Evolutionary conservation across 2,329 filamentous ascomycete genomes (phyloP).

Genomic region (Thielaviopsis musarum): DNA sequence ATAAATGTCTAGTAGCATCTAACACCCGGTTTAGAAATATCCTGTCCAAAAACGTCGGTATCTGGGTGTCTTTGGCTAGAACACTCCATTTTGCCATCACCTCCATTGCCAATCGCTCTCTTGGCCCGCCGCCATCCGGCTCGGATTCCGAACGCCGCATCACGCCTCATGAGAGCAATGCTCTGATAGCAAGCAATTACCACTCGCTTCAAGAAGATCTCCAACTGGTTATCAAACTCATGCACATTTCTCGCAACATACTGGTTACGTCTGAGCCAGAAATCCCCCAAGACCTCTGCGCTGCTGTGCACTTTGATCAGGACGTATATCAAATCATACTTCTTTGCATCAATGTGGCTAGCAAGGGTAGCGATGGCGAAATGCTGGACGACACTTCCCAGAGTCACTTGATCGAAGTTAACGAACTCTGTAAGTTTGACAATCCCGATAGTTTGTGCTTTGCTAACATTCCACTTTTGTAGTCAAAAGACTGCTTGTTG

Average conservation of each 20-base stretch:
- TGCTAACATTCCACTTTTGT: background rate
- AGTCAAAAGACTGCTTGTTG: conserved; percentile 52
- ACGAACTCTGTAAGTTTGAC: conserved; percentile 39
- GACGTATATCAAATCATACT: conserved; percentile 50
- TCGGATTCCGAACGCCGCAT: conserved; percentile 38
- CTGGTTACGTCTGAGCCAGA: conserved; percentile 47
- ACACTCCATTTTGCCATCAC: conserved; percentile 46
- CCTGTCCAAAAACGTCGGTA: conserved; percentile 43
- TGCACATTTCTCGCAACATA: conserved; percentile 49
- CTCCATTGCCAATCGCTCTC: conserved; percentile 40
- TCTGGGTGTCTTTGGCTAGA: conserved; percentile 48
- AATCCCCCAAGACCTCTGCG: conserved; percentile 48
- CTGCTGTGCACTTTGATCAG: conserved; percentile 46
- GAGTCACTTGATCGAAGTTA: conserved; percentile 42
- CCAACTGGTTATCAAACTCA: conserved; percentile 46
- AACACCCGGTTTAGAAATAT: conserved; percentile 28
- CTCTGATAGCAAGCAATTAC: conserved; percentile 46
- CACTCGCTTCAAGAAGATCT: conserved; percentile 43
- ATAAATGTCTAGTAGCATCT: background rate
- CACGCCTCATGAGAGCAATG: conserved; percentile 44
- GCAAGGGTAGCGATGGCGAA: conserved; percentile 50
- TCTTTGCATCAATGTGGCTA: conserved; percentile 48
- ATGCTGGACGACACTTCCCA: conserved; percentile 41
- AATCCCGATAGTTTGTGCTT: background rate
- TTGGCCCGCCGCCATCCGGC: conserved; percentile 36